phyloP scores from a whole-genome alignment of 148 eudicot genomes.

The Heliamphora exappendiculata region DNA sequence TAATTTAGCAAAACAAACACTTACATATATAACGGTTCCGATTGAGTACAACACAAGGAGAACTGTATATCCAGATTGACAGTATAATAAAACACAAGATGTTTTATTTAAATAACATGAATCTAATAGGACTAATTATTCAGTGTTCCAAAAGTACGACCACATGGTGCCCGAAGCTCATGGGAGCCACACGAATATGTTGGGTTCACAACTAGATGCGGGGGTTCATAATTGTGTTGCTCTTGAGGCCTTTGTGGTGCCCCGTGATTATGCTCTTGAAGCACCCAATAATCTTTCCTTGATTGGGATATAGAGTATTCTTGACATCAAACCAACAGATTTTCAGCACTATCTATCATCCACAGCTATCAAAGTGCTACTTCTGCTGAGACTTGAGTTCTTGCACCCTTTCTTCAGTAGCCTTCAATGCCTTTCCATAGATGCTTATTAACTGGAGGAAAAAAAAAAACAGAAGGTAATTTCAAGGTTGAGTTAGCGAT shows the following conservation, averaged over 20 bases:
- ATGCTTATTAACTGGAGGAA: conserved; percentile 20
- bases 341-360: conserved; percentile 9
- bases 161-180: too few species aligned
- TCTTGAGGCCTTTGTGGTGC: too few species aligned
- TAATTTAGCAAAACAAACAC: too few species aligned
- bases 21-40: too few species aligned
- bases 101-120: background rate
- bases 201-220: background rate
- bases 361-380: conserved; percentile 6
- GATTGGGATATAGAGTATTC: background rate
- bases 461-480: background rate
- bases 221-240: too few species aligned
- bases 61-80: background rate
- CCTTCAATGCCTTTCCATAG: conserved; percentile 19
- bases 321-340: background rate
- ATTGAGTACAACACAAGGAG: too few species aligned
- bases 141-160: too few species aligned
- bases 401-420: conserved; percentile 21
- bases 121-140: too few species aligned
- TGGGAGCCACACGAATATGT: too few species aligned
- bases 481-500: too few species aligned
- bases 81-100: background rate
- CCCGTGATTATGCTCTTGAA: too few species aligned
- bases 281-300: too few species aligned
- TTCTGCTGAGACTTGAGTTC: conserved; percentile 26